Evolutionary conservation across 2,329 filamentous ascomycete species (phyloP).

Genomic region (Graphilbum fragrans): DNA sequence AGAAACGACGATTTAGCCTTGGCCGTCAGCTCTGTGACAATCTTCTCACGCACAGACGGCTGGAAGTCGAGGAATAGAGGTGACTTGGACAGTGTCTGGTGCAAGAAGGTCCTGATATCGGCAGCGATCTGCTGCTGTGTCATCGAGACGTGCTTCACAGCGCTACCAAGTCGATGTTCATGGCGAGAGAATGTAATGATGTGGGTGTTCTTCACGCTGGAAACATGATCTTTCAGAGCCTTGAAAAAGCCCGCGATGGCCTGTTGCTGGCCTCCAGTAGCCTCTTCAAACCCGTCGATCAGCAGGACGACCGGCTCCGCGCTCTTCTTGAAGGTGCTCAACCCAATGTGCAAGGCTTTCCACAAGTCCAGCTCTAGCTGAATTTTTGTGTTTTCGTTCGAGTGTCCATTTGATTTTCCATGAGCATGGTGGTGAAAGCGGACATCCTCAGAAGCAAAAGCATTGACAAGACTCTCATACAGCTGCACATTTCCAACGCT

Average conservation of each 20-base stretch:
- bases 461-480: constrained; percentile 18
- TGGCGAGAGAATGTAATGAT: constrained; percentile 24
- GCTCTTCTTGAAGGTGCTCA: constrained; percentile 17
- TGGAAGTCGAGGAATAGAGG: constrained; percentile 12
- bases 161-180: constrained; percentile 18
- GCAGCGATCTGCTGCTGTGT: constrained; percentile 18
- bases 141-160: constrained; percentile 19
- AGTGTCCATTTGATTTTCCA: too few species aligned
- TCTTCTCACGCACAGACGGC: constrained; percentile 10
- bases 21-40: constrained; percentile 17
- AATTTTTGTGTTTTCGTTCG: background rate
- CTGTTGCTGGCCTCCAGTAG: constrained; percentile 12
- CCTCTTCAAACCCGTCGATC: constrained; percentile 24
- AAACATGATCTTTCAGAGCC: constrained; percentile 17
- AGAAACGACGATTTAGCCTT: constrained; percentile 24
- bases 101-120: constrained; percentile 20
- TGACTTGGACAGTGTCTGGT: constrained; percentile 13
- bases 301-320: constrained; percentile 20
- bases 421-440: too few species aligned
- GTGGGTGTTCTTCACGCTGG: constrained; percentile 15
- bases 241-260: constrained; percentile 18
- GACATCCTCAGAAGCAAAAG: constrained; percentile 11
- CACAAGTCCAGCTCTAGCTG: constrained; percentile 18
- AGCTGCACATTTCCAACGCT: constrained; percentile 24
- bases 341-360: constrained; percentile 19